Conservation (phyloP, 805 yeast species). For the Ogataea zsoltii region DNA sequence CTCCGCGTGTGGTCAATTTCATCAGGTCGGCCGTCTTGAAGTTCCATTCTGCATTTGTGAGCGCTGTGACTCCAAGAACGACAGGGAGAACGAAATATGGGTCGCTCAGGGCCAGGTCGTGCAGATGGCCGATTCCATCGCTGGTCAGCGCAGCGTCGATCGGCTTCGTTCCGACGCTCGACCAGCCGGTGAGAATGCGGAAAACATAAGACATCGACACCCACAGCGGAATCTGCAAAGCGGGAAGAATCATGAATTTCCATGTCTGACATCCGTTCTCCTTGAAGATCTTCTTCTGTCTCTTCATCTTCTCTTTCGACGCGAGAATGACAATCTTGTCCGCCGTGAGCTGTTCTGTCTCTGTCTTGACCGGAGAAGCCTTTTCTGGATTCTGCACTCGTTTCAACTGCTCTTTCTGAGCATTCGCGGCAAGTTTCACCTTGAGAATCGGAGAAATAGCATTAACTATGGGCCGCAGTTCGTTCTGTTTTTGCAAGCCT, state of each 20-base stretch:
- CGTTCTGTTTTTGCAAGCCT: conserved; percentile 68
- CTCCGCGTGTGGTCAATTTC: conserved; percentile 42
- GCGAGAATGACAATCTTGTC: conserved; percentile 78
- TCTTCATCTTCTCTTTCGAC: conserved; percentile 71
- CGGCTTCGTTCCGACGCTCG: conserved; percentile 40
- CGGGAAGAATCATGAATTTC: conserved; percentile 76
- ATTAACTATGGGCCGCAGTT: conserved; percentile 65
- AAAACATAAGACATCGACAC: conserved; percentile 72
- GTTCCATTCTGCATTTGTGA: conserved; percentile 84
- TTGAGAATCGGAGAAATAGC: conserved; percentile 77
- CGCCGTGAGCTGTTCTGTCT: conserved; percentile 51
- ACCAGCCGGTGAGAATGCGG: conserved; percentile 74
- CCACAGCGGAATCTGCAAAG: conserved; percentile 88
- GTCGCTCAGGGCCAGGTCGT: conserved; percentile 61
- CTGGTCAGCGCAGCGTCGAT: conserved; percentile 49
- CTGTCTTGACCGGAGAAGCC: conserved; percentile 30
- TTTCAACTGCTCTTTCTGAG: conserved; percentile 34
- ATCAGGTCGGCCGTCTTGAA: conserved; percentile 59
- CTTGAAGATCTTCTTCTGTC: conserved; percentile 72
- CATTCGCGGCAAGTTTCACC: conserved; percentile 51
- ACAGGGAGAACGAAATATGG: conserved; percentile 68
- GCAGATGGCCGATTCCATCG: conserved; percentile 63
- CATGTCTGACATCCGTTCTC: conserved; percentile 71
- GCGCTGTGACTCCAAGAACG: conserved; percentile 64
- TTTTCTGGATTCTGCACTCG: conserved; percentile 22